Evolutionary conservation across 768 basidiomycete genomes (phyloP), one percentile per base, ranked within the genome.

Genomic region (Boletus rubescentipes): DNA sequence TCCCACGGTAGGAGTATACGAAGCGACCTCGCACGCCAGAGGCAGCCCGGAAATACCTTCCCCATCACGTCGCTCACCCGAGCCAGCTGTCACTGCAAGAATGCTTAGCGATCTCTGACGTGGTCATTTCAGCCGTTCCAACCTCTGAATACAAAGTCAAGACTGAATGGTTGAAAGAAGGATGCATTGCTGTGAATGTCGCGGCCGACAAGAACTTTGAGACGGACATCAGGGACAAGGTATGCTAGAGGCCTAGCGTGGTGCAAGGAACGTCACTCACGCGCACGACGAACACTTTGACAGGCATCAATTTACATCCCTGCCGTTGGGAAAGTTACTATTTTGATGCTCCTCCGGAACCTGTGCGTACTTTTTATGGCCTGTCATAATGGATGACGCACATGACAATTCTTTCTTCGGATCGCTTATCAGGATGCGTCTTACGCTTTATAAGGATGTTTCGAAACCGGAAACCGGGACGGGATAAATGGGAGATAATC

Each of bases 201-300:
- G 87, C 93, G 16, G 85, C 89, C 0, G 94, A 95, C 63, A 98
- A 96, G 78, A 99, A 99, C 70, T 99, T 98, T 63, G 93, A 96
- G 67, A 84, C 83, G 57, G 89, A 96, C 63, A 87, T 99, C 18
- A 79, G 93, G 56, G 93, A 96, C 18, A 93, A 94, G 82, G 94
- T 92, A 61, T 49, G 78, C 63, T 39, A 36, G 34, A 40, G 49
- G n/a, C 30, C 7, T 12, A 7, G 14, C 36, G 11, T 40, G 34
- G 21, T 37, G 2, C 37, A 5, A n/a, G 40, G 35, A n/a, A 41
- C 41, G 23, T 39, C 30, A 63, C 58, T 55, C 55, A 66, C 55
- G 20, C 45, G 9, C 42, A 41, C 26, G 26, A 20, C 15, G 23
- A 21, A 9, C 30, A 31, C 34, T 20, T 40, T 45, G 11, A 29